A percentile compares a stretch with the other conserved stretches of the same genome.
Conservation (phyloP, 805 yeast genomes). For the Nakazawaea populi region DNA sequence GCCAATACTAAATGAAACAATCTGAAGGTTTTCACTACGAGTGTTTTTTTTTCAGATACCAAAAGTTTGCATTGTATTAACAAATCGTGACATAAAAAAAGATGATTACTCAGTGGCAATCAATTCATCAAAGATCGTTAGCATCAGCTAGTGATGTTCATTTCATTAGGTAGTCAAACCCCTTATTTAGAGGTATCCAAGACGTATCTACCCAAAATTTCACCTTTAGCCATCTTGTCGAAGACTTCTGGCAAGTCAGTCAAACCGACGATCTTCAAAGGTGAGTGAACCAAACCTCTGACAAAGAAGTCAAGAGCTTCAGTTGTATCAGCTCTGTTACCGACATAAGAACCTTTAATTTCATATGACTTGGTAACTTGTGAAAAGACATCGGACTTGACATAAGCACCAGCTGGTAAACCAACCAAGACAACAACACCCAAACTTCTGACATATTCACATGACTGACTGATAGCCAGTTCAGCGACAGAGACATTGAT, state of each 20-base stretch:
- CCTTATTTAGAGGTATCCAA: slow-evolving; percentile 45
- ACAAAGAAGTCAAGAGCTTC: slow-evolving; percentile 69
- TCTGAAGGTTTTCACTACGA: too few species aligned
- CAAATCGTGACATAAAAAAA: too few species aligned
- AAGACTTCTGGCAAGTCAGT: slow-evolving; percentile 42
- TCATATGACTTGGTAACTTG: slow-evolving; percentile 68
- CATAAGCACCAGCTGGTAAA: slow-evolving; percentile 74
- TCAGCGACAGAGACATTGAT: slow-evolving; percentile 59
- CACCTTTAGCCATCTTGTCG: slow-evolving; percentile 53
- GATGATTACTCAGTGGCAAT: too few species aligned
- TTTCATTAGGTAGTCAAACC: too few species aligned
- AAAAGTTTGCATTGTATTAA: too few species aligned
- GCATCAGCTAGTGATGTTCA: too few species aligned
- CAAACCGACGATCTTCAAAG: slow-evolving; percentile 51
- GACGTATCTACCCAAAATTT: slow-evolving; percentile 59
- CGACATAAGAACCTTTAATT: slow-evolving; percentile 81
- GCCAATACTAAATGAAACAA: too few species aligned
- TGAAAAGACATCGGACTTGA: slow-evolving; percentile 62
- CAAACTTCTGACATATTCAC: slow-evolving; percentile 52
- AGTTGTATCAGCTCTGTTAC: slow-evolving; percentile 81
- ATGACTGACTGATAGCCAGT: slow-evolving; percentile 43
- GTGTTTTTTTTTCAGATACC: too few species aligned
- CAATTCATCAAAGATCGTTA: too few species aligned
- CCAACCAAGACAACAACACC: slow-evolving; percentile 64
- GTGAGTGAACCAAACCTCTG: slow-evolving; percentile 61